Percentiles rank a stretch among this genome's conserved stretches.
These are phyloP conservation scores for Dactylellina haptotyla DNA, from an alignment of 2,329 filamentous ascomycete genomes.

Conservation along the genomic window DNA sequence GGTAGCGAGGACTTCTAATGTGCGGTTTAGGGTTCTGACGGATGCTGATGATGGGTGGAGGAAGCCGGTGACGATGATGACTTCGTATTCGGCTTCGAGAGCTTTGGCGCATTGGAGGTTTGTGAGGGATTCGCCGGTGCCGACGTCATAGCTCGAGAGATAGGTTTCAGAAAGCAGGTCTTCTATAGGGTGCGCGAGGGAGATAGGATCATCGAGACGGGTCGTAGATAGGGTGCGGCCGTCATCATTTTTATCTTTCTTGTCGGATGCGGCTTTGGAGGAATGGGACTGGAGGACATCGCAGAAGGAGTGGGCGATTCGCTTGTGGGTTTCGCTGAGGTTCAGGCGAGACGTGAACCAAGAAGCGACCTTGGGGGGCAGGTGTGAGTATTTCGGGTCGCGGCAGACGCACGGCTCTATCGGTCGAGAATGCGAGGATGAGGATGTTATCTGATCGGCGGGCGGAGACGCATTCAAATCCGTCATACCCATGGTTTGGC, in stretches of 20 bases:
- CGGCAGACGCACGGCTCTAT: neutral
- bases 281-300: slow-evolving; percentile 25
- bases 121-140: slow-evolving; percentile 70
- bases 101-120: slow-evolving; percentile 71
- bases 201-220: slow-evolving; percentile 28
- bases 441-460: slow-evolving; percentile 17
- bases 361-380: slow-evolving; percentile 19
- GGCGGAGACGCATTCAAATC: neutral
- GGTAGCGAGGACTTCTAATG: slow-evolving; percentile 70
- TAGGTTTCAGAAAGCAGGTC: slow-evolving; percentile 31
- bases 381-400: slow-evolving; percentile 5
- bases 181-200: slow-evolving; percentile 19
- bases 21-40: slow-evolving; percentile 66
- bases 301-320: slow-evolving; percentile 40
- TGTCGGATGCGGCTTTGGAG: slow-evolving; percentile 1
- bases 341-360: slow-evolving; percentile 18
- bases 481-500: neutral
- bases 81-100: slow-evolving; percentile 69
- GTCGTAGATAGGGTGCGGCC: neutral
- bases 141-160: slow-evolving; percentile 32
- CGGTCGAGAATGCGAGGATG: slow-evolving; percentile 1
- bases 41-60: slow-evolving; percentile 76
- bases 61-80: slow-evolving; percentile 84
- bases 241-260: neutral
- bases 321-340: slow-evolving; percentile 41